These are phyloP conservation scores for Botrytis porri DNA, from an alignment of 2,329 filamentous ascomycete genomes.

Conservation along the genomic window DNA sequence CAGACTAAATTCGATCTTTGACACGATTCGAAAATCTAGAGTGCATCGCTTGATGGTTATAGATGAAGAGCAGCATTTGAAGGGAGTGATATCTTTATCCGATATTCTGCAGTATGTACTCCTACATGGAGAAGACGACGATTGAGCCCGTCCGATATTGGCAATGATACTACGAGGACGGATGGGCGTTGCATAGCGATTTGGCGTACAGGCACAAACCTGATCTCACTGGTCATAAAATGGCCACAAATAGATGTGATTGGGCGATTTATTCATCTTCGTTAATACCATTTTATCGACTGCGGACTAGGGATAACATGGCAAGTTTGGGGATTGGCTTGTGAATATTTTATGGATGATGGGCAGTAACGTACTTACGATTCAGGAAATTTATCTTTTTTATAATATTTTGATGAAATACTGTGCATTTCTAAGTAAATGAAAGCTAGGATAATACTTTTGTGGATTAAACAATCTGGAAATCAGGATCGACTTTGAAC, in stretches of 20 bases:
- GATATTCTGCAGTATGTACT: slow-evolving; percentile 96
- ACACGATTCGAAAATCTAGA: slow-evolving; percentile 90
- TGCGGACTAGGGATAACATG: slow-evolving; percentile 14
- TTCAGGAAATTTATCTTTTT: slow-evolving; percentile 7
- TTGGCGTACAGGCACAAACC: slow-evolving; percentile 32
- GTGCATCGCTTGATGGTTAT: slow-evolving; percentile 93
- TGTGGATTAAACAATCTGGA: neutral
- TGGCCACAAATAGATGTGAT: slow-evolving; percentile 11
- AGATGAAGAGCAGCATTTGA: slow-evolving; percentile 81
- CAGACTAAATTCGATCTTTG: slow-evolving; percentile 90
- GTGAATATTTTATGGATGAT: slow-evolving; percentile 13
- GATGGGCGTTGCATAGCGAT: slow-evolving; percentile 40
- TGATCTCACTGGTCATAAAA: slow-evolving; percentile 17
- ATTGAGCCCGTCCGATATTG: slow-evolving; percentile 28
- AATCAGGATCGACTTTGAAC: neutral
- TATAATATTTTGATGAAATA: neutral
- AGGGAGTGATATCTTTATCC: slow-evolving; percentile 87
- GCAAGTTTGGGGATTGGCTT: slow-evolving; percentile 17
- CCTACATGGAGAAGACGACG: slow-evolving; percentile 50
- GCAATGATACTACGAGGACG: slow-evolving; percentile 26
- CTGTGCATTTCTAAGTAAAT: neutral
- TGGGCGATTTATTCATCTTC: slow-evolving; percentile 21
- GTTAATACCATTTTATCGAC: slow-evolving; percentile 32
- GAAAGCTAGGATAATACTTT: neutral
- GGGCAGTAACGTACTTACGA: slow-evolving; percentile 2